Conservation (phyloP, 2,329 filamentous ascomycete species). For the Eutypa lata region DNA sequence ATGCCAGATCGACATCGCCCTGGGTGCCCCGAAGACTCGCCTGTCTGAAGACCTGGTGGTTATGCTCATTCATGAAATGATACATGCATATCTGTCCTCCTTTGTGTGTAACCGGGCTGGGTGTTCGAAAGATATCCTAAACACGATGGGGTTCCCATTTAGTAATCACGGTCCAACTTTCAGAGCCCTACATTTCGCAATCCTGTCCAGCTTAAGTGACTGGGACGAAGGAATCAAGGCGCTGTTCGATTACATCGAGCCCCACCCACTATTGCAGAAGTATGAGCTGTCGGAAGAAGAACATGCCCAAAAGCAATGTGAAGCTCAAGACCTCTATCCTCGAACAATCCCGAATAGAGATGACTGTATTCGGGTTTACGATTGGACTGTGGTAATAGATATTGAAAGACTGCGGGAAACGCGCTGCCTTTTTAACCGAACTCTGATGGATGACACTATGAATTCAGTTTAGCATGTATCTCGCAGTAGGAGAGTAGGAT, state of each 20-base stretch:
- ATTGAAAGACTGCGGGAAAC: not conserved
- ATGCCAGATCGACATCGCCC: not conserved
- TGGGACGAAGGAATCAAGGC: no score
- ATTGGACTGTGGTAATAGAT: not conserved
- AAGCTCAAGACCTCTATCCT: not conserved
- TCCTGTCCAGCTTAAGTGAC: not conserved
- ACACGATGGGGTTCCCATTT: not conserved
- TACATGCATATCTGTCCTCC: not conserved
- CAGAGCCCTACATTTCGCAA: not conserved
- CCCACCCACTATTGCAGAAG: not conserved
- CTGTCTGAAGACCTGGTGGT: not conserved
- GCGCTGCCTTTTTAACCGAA: not conserved
- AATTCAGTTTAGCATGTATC: no score
- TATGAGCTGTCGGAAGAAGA: not conserved
- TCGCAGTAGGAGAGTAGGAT: no score
- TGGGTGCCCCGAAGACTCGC: not conserved
- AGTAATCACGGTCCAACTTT: not conserved
- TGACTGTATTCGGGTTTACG: not conserved
- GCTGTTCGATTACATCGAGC: not conserved
- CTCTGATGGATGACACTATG: no score
- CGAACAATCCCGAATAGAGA: not conserved
- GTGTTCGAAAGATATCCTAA: not conserved
- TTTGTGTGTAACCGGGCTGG: not conserved
- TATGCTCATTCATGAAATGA: not conserved
- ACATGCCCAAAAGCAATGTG: not conserved